Percentiles rank a stretch among this genome's conserved stretches.
phyloP scores from a whole-genome alignment of 495 filamentous ascomycete genomes.

The Trichoderma gamsii region DNA sequence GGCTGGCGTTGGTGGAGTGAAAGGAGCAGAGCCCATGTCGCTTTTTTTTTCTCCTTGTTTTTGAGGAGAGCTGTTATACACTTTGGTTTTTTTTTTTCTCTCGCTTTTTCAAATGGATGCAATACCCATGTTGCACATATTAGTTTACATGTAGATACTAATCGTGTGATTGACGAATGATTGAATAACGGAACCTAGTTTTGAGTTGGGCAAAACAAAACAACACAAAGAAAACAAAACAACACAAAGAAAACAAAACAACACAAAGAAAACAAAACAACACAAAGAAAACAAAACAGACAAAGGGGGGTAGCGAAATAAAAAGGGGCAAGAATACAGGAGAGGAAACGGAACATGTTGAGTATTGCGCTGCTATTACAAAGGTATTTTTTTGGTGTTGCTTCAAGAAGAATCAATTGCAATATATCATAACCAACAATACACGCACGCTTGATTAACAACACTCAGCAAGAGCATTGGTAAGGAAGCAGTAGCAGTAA shows the following conservation, averaged over 20 bases:
- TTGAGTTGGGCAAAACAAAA: slow-evolving; percentile 9
- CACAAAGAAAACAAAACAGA: neutral
- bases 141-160: neutral
- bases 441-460: neutral
- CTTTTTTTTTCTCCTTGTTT: neutral
- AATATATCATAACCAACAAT: neutral
- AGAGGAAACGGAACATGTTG: neutral
- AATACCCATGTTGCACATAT: slow-evolving; percentile 7
- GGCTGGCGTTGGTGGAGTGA: too few relatives aligned
- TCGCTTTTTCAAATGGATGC: neutral
- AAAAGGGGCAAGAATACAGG: too few relatives aligned
- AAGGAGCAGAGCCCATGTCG: too few relatives aligned
- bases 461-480: too few relatives aligned
- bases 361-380: neutral
- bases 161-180: slow-evolving; percentile 10
- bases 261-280: slow-evolving; percentile 7
- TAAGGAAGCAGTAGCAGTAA: neutral
- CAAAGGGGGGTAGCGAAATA: neutral
- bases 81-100: neutral
- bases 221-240: too few relatives aligned
- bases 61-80: neutral
- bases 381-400: neutral
- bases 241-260: neutral
- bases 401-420: neutral
- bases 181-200: neutral